phyloP scores from a whole-genome alignment of 1,139 yeast genomes.

The Diutina scorzettiae region DNA sequence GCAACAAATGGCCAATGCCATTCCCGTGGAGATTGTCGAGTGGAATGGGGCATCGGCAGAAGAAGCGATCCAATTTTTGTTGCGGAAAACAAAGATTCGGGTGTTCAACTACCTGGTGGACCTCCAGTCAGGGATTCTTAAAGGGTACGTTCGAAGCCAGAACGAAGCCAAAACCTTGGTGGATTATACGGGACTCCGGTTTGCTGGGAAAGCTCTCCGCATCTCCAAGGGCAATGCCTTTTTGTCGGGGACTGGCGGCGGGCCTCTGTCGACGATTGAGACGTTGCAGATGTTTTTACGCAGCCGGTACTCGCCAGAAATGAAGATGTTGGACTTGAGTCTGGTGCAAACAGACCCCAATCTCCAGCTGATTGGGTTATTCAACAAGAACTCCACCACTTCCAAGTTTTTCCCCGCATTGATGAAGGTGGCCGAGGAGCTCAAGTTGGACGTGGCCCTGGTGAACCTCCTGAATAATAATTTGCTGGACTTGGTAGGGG shows the following conservation, averaged over 20 bases:
- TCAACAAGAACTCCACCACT: constrained; percentile 43
- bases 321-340: constrained; percentile 62
- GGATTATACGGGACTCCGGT: constrained; percentile 64
- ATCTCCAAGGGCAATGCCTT: constrained; percentile 24
- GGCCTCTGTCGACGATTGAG: constrained; percentile 33
- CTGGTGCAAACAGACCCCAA: constrained; percentile 54
- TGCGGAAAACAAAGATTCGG: constrained; percentile 51
- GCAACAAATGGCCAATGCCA: constrained; percentile 14
- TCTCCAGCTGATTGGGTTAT: constrained; percentile 51
- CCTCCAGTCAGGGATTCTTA: constrained; percentile 31
- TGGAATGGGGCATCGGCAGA: constrained; percentile 75
- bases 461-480: constrained; percentile 67
- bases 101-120: constrained; percentile 38
- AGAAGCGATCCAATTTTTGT: constrained; percentile 57
- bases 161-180: constrained; percentile 48
- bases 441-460: constrained; percentile 49
- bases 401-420: constrained; percentile 87
- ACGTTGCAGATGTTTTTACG: constrained; percentile 49
- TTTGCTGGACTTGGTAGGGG: constrained; percentile 46
- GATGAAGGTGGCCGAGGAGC: constrained; percentile 65
- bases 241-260: too few species aligned
- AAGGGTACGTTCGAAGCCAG: constrained; percentile 44
- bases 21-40: constrained; percentile 52
- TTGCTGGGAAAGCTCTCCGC: constrained; percentile 63
- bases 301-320: constrained; percentile 53